Evolutionary conservation across 176 grass and related monocot species (phyloP).

Genomic region (Tillandsia fasciculata): DNA sequence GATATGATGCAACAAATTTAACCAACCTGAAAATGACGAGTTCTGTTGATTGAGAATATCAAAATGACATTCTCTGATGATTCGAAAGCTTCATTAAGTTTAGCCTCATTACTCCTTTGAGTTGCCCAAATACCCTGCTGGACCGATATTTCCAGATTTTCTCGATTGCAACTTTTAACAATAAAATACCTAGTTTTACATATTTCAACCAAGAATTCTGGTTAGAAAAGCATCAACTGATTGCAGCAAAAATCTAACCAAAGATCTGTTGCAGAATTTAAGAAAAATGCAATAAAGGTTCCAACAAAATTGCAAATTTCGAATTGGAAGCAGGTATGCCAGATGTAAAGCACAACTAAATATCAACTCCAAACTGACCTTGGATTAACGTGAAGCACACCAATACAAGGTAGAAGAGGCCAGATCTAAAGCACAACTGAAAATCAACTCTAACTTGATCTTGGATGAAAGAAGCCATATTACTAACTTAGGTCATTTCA

Average conservation of each 20-base stretch:
- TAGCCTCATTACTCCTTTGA: conserved; percentile 90
- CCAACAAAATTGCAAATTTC: background rate
- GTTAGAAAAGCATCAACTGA: conserved; percentile 28
- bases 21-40: conserved; percentile 90
- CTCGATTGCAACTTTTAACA: conserved; percentile 98
- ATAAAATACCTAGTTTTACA: conserved; percentile 92
- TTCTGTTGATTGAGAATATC: conserved; percentile 96
- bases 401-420: background rate
- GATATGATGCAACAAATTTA: background rate
- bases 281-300: conserved; percentile 3
- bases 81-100: conserved; percentile 99
- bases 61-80: conserved; percentile 96
- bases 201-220: conserved; percentile 31
- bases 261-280: background rate
- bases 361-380: background rate
- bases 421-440: background rate
- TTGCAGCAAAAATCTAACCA: conserved; percentile 11
- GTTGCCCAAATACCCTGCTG: conserved; percentile 97
- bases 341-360: background rate
- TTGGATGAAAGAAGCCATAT: background rate
- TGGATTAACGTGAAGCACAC: background rate
- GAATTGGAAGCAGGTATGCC: background rate
- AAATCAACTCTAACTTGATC: background rate
- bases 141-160: conserved; percentile 98
- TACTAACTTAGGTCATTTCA: background rate